Percentiles rank a stretch among this genome's conserved stretches.
phyloP scores from a whole-genome alignment of 345 rosid species.

The Alliaria petiolata region DNA sequence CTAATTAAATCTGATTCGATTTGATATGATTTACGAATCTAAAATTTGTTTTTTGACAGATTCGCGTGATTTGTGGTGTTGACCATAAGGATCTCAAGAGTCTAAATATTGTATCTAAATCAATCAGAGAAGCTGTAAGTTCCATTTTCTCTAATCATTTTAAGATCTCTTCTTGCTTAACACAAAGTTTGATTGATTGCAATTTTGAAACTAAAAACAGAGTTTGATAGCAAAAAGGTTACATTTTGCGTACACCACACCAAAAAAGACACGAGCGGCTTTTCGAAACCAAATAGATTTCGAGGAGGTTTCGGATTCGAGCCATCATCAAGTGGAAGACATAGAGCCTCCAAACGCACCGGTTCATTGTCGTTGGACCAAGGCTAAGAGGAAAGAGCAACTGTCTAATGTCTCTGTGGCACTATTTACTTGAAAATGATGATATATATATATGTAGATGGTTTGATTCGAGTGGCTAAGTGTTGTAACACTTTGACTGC shows the following conservation, averaged over 20 bases:
- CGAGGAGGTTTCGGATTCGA: slow-evolving; percentile 1
- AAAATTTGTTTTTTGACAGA: slow-evolving; percentile 40
- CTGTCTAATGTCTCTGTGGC: slow-evolving; percentile 50
- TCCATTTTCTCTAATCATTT: background rate
- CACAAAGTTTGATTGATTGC: background rate
- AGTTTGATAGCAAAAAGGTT: slow-evolving; percentile 47
- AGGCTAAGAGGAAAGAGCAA: slow-evolving; percentile 33
- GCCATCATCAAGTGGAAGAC: slow-evolving; percentile 29
- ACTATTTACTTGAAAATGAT: slow-evolving; percentile 37
- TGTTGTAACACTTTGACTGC: background rate
- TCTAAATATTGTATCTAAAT: slow-evolving; percentile 56
- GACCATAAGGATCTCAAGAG: slow-evolving; percentile 71
- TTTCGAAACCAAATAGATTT: slow-evolving; percentile 39
- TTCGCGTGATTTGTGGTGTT: slow-evolving; percentile 61
- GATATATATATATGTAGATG: background rate
- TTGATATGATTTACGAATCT: background rate
- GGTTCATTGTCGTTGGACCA: slow-evolving; percentile 20
- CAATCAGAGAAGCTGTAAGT: slow-evolving; percentile 75
- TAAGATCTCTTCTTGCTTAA: background rate
- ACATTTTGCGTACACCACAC: slow-evolving; percentile 70
- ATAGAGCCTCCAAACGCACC: slow-evolving; percentile 75
- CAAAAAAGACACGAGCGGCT: slow-evolving; percentile 50
- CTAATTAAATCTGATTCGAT: background rate
- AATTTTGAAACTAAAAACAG: slow-evolving; percentile 33
- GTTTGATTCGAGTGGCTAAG: background rate